Conservation (phyloP, 164 flowering plant species). For the Cinnamomum chago region DNA sequence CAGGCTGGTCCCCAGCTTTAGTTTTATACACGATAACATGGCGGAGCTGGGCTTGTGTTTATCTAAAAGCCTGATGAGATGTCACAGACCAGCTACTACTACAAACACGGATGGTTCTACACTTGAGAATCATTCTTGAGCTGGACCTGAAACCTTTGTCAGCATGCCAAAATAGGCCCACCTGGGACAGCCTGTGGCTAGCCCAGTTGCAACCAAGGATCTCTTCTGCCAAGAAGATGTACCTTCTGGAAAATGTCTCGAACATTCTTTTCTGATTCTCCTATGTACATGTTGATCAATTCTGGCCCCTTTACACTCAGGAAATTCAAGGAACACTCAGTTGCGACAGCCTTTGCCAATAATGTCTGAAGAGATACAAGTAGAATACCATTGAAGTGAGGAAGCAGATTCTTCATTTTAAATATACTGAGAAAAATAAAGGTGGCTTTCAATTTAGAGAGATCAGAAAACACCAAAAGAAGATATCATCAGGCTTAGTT, state of each 20-base stretch:
- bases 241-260: conserved; percentile 98
- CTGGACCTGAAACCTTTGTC: not conserved
- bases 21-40: not conserved
- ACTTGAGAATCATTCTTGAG: not conserved
- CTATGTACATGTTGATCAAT: conserved; percentile 63
- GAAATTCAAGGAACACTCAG: conserved; percentile 92
- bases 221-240: conserved; percentile 2
- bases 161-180: too few relatives aligned
- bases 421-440: not conserved
- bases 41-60: not conserved
- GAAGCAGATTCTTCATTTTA: not conserved
- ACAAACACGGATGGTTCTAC: not conserved
- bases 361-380: not conserved
- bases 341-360: conserved; percentile 26
- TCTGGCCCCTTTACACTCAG: conserved; percentile 98
- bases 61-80: not conserved
- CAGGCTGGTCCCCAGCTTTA: not conserved
- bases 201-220: not conserved
- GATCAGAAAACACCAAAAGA: not conserved
- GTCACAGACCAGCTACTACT: too few relatives aligned
- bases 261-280: conserved; percentile 58
- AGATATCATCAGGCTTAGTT: not conserved
- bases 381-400: not conserved
- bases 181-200: not conserved
- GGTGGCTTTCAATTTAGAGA: not conserved